Conservation (phyloP, 164 flowering plant genomes). For the Vitis rupestris region DNA sequence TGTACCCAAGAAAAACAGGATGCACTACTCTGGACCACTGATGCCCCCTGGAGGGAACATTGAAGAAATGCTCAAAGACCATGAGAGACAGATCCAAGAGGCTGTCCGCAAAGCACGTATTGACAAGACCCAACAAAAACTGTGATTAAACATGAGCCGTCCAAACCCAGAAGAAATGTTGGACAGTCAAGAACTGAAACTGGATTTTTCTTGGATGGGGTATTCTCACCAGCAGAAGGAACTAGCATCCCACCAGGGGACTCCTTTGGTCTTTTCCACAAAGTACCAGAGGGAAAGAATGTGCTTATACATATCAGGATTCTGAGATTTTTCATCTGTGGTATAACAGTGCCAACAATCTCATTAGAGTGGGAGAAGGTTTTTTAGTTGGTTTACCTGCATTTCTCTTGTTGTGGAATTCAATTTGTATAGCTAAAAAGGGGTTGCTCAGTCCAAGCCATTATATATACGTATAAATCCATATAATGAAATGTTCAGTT, state of each 20-base stretch:
- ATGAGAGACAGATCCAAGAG: constrained; percentile 84
- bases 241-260: neutral
- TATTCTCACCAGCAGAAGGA: neutral
- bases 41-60: constrained; percentile 80
- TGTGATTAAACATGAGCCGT: neutral
- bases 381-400: neutral
- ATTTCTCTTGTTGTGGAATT: neutral
- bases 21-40: constrained; percentile 84
- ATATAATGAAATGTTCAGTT: constrained; percentile 1
- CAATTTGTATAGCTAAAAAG: constrained; percentile 2
- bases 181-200: neutral
- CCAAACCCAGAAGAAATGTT: neutral
- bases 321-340: neutral
- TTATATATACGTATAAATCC: neutral
- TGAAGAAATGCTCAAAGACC: constrained; percentile 91
- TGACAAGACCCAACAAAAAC: constrained; percentile 46
- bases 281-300: neutral
- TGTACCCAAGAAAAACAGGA: constrained; percentile 56
- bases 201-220: neutral
- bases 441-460: neutral
- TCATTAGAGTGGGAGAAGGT: neutral
- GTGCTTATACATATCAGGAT: neutral
- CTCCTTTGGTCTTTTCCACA: neutral
- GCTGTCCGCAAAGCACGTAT: constrained; percentile 86
- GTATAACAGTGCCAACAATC: neutral